Evolutionary conservation across 805 yeast genomes (phyloP), one percentile per base, ranked within the genome.

Genomic region (Blastobotrys robertii): DNA sequence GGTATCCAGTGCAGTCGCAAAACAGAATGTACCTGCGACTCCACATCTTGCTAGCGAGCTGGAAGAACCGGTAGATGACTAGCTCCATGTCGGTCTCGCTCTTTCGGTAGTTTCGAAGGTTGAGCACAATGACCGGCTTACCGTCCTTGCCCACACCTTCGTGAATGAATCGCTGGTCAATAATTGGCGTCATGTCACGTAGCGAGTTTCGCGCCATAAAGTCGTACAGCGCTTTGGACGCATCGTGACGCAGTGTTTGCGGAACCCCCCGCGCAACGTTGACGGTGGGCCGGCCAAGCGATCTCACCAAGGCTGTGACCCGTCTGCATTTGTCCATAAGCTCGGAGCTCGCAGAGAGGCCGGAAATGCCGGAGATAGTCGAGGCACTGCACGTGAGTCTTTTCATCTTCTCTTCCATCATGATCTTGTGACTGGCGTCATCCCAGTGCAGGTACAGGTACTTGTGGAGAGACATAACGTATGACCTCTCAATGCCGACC

Each of bases 111-210:
- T 74, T 64, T 13, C 69, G 59, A 6, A 57, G 48, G 70, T 67
- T 35, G 75, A 73, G 19, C 2, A 81, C 76, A 22, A 83, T 64
- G 14, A 79, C 69, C 1, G 92, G 94, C 0, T 76, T 62, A 10
- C 94, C 94, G 55, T 84, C 94, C 32, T 72, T 67, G 31, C 81
- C 76, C 11, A 81, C 74, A 1, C 83, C 76, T 48, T 77, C 85
- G 41, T 74, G 77, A 8, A 83, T 69, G 31, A 79, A 64, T 0
- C 69, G 65, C 10, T 62, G 52, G 11, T 73, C 74, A 15, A 65
- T 54, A 4, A 69, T 57, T n/a, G 57, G 48, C 3, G 72, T 73
- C 8, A 71, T 60, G 46, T 79, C 77, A 46, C 73, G 71, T 37
- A 74, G 64, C 0, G 85, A 67, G 61, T 77, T 72, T 44, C 76